Conservation (phyloP, 352 stramenopile species). For the Globisporangium cystogenes region DNA sequence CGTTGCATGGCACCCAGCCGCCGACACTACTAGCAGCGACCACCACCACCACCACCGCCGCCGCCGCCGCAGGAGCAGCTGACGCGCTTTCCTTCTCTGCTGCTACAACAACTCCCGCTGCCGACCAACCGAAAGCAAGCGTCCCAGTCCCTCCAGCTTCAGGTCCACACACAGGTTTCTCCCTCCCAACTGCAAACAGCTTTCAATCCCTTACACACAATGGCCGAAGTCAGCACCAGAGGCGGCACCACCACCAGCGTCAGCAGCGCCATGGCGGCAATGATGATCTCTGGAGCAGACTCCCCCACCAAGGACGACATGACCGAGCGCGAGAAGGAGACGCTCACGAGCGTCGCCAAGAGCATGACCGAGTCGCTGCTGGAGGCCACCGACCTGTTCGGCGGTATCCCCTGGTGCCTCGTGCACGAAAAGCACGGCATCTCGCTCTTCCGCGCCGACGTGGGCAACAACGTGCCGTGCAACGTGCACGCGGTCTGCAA, state of each 20-base stretch:
- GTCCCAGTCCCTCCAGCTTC: too few relatives aligned
- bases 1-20: too few relatives aligned
- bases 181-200: too few relatives aligned
- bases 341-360: constrained; percentile 29
- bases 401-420: constrained; percentile 61
- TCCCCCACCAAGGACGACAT: background rate
- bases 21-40: too few relatives aligned
- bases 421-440: constrained; percentile 82
- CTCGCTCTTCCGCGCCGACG: constrained; percentile 73
- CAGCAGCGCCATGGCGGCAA: background rate
- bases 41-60: too few relatives aligned
- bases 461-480: constrained; percentile 52
- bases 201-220: too few relatives aligned
- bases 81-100: too few relatives aligned
- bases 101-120: too few relatives aligned
- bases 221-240: too few relatives aligned
- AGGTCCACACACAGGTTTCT: too few relatives aligned
- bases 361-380: constrained; percentile 78
- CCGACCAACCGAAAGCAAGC: too few relatives aligned
- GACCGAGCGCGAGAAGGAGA: background rate
- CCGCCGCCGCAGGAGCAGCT: too few relatives aligned
- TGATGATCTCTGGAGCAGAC: background rate
- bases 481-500: constrained; percentile 86
- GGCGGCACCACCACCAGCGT: constrained; percentile 9
- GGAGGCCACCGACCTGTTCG: constrained; percentile 66